Evolutionary conservation across 192 early-diverging fungal species (phyloP).

Genomic region (Linnemannia hyalina): DNA sequence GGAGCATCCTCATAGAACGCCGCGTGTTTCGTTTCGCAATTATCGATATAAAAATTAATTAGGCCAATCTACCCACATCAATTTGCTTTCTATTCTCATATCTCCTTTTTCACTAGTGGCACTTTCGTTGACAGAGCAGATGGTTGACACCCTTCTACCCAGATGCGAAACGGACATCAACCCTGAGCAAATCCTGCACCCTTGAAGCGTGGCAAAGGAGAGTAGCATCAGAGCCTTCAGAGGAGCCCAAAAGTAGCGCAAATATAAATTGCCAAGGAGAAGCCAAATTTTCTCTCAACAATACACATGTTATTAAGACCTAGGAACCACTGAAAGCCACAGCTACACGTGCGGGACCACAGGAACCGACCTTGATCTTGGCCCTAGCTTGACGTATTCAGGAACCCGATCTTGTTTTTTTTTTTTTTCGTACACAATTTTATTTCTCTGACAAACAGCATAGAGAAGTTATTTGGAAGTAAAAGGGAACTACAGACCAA

Average conservation of each 20-base stretch:
- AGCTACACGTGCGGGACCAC: no score
- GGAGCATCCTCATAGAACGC: background rate
- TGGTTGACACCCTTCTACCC: slow-evolving; percentile 50
- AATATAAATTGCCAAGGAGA: background rate
- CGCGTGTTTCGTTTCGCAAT: background rate
- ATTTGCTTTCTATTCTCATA: background rate
- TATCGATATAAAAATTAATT: background rate
- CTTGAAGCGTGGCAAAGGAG: background rate
- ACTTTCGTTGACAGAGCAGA: slow-evolving; percentile 59
- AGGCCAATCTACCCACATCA: background rate
- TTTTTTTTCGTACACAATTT: no score
- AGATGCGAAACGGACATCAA: slow-evolving; percentile 51
- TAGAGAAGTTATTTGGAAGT: no score
- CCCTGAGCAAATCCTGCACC: slow-evolving; percentile 40
- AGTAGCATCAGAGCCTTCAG: background rate
- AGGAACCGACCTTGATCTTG: no score
- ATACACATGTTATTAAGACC: background rate
- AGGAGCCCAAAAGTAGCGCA: background rate
- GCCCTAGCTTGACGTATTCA: no score
- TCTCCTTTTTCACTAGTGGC: slow-evolving; percentile 49
- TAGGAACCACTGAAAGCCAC: no score
- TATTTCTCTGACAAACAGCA: no score
- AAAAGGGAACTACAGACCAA: no score
- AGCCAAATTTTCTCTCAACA: background rate
- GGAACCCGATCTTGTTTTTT: no score